Conservation (phyloP, 2,329 filamentous ascomycete genomes). For the Proliferodiscus dingleyae region DNA sequence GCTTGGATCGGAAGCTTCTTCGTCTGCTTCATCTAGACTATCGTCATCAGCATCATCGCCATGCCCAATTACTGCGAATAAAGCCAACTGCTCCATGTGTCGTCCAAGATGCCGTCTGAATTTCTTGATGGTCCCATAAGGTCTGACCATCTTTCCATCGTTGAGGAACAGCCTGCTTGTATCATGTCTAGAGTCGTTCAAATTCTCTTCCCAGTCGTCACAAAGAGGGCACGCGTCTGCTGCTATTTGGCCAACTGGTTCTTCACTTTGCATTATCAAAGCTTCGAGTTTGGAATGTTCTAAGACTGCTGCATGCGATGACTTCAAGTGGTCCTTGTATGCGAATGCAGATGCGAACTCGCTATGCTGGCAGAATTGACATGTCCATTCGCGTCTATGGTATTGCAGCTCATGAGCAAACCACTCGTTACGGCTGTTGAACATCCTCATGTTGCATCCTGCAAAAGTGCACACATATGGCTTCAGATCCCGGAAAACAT, state of each 20-base stretch:
- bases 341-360: constrained; percentile 7
- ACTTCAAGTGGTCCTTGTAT: constrained; percentile 16
- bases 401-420: constrained; percentile 31
- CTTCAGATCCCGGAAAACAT: constrained; percentile 32
- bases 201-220: constrained; percentile 25
- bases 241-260: constrained; percentile 19
- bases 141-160: constrained; percentile 2
- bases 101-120: constrained; percentile 23
- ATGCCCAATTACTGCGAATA: constrained; percentile 17
- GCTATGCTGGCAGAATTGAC: constrained; percentile 18
- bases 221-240: constrained; percentile 29
- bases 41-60: constrained; percentile 3
- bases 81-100: constrained; percentile 26
- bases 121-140: constrained; percentile 14
- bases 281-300: constrained; percentile 17
- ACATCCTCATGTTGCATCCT: constrained; percentile 29
- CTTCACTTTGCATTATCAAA: constrained; percentile 22
- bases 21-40: background rate
- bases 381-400: constrained; percentile 28
- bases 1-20: background rate
- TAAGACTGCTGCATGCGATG: constrained; percentile 7
- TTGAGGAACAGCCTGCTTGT: constrained; percentile 9
- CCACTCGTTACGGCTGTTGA: constrained; percentile 29
- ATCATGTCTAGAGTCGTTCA: constrained; percentile 11
- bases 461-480: constrained; percentile 34